These are phyloP conservation scores for Talaromyces stipitatus DNA, from an alignment of 495 filamentous ascomycete genomes.

Conservation along the genomic window DNA sequence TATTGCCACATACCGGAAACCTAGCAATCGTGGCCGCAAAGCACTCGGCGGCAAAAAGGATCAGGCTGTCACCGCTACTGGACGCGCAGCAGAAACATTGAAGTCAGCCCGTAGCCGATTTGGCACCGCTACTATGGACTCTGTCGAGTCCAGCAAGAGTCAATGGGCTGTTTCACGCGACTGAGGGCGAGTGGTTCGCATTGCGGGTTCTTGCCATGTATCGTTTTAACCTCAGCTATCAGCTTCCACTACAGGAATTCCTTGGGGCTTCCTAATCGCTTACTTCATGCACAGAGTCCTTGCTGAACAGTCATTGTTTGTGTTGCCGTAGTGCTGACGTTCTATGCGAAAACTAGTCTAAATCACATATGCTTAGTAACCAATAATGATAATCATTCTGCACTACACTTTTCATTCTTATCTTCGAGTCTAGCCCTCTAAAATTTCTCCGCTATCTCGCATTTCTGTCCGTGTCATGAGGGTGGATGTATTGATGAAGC, in stretches of 20 bases:
- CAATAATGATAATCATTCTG: neutral
- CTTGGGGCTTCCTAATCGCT: neutral
- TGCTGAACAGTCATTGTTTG: neutral
- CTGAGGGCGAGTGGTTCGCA: neutral
- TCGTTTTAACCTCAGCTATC: neutral
- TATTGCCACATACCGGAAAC: conserved; percentile 90
- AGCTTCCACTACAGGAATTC: neutral
- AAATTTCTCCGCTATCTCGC: neutral
- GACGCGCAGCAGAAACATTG: conserved; percentile 5
- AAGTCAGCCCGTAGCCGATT: conserved; percentile 7
- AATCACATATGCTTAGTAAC: neutral
- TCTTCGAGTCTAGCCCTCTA: neutral
- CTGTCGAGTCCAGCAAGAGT: conserved; percentile 3
- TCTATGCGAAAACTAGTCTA: neutral
- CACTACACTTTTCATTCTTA: neutral
- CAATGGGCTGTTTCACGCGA: conserved; percentile 6
- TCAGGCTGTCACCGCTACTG: conserved; percentile 2
- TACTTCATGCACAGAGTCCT: neutral
- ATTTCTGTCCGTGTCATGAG: neutral
- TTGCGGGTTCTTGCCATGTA: neutral
- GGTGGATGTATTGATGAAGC: neutral
- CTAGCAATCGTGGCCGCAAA: conserved; percentile 9
- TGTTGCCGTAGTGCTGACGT: neutral
- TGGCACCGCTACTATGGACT: neutral
- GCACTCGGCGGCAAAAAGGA: neutral